These are phyloP conservation scores for Raffaelea albimanens DNA, from an alignment of 2,329 filamentous ascomycete genomes.

Conservation along the genomic window DNA sequence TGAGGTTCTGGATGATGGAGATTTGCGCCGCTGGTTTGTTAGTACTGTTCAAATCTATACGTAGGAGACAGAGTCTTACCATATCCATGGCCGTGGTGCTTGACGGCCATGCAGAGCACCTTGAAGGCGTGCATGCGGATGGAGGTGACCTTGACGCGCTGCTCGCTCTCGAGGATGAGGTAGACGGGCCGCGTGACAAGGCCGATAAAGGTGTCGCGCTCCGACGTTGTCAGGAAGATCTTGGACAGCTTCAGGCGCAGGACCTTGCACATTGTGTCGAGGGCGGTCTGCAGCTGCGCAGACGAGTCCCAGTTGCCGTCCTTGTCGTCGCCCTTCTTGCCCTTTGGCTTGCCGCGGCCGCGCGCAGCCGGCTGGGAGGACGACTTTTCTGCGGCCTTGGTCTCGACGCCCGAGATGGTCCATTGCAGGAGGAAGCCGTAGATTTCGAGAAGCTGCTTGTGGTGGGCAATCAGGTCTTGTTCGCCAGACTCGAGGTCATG, in stretches of 20 bases:
- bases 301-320: constrained; percentile 84
- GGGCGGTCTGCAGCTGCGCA: constrained; percentile 72
- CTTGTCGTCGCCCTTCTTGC: constrained; percentile 58
- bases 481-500: constrained; percentile 87
- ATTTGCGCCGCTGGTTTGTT: constrained; percentile 70
- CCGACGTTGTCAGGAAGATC: constrained; percentile 92
- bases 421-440: constrained; percentile 93
- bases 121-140: constrained; percentile 98
- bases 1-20: constrained; percentile 92
- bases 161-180: constrained; percentile 87
- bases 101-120: constrained; percentile 89
- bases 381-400: constrained; percentile 85
- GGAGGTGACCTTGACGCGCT: constrained; percentile 76
- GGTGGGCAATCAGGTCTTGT: constrained; percentile 73
- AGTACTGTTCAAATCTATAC: no score
- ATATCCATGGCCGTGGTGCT: constrained; percentile 95
- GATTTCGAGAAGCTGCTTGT: constrained; percentile 87
- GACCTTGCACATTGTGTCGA: constrained; percentile 94
- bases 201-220: constrained; percentile 88
- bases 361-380: constrained; percentile 60
- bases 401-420: constrained; percentile 90
- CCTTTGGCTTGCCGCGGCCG: constrained; percentile 65
- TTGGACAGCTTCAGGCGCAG: constrained; percentile 84
- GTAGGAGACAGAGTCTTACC: constrained; percentile 40
- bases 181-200: constrained; percentile 90